These are phyloP conservation scores for Phytophthora multivora DNA, from an alignment of 352 stramenopile species.

Conservation along the genomic window DNA sequence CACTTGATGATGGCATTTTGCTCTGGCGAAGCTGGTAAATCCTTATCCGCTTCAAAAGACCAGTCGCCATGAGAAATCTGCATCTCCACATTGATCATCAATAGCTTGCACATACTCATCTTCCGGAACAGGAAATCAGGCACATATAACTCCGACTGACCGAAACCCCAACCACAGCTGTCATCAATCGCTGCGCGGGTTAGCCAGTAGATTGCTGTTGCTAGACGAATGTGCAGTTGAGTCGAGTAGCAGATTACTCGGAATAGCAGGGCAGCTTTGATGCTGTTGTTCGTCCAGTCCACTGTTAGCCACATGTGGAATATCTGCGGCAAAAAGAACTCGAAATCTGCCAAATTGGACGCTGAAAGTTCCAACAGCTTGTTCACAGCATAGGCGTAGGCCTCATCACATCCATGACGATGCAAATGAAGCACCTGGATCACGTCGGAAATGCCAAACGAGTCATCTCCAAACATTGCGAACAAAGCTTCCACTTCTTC, in stretches of 20 bases:
- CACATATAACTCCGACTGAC: conserved; percentile 74
- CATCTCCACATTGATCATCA: conserved; percentile 86
- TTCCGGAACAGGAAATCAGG: conserved; percentile 81
- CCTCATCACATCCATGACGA: conserved; percentile 74
- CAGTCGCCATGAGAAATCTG: conserved; percentile 68
- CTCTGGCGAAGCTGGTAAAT: conserved; percentile 64
- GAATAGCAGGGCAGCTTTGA: conserved; percentile 79
- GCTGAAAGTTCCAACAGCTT: conserved; percentile 72
- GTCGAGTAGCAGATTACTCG: conserved; percentile 74
- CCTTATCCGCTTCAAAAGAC: conserved; percentile 63
- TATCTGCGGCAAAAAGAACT: conserved; percentile 85
- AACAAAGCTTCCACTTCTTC: conserved; percentile 67
- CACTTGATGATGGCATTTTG: conserved; percentile 67
- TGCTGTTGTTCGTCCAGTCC: conserved; percentile 73
- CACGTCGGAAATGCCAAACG: conserved; percentile 76
- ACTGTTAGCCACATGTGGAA: conserved; percentile 87
- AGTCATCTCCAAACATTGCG: conserved; percentile 51
- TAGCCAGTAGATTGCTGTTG: conserved; percentile 82
- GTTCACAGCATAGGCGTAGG: conserved; percentile 69
- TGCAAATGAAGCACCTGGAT: conserved; percentile 86
- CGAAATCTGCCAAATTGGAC: conserved; percentile 75
- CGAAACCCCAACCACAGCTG: conserved; percentile 81
- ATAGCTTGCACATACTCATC: conserved; percentile 80
- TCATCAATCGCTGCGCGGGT: conserved; percentile 78
- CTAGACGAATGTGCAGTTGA: conserved; percentile 79